phyloP scores from a whole-genome alignment of 176 grass and related monocot genomes.

The Carex littledalei region DNA sequence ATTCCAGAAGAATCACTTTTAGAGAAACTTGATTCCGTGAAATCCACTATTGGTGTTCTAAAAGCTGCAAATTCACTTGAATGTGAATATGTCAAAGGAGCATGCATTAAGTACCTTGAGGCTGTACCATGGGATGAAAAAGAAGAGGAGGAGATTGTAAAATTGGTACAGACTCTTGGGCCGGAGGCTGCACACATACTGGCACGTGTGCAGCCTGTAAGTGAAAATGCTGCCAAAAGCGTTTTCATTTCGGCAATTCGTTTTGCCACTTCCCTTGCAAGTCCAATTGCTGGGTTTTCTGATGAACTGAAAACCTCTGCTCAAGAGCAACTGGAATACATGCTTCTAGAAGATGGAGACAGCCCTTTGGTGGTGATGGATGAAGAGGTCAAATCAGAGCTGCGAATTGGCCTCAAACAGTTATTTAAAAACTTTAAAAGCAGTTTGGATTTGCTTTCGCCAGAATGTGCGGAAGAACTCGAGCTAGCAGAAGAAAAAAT shows the following conservation, averaged over 20 bases:
- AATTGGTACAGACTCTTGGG: constrained; percentile 45
- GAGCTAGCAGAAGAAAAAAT: constrained; percentile 57
- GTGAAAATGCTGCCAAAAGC: constrained; percentile 47
- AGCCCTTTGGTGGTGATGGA: constrained; percentile 64
- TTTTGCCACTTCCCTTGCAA: constrained; percentile 51
- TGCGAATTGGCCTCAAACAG: constrained; percentile 43
- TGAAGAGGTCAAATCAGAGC: constrained; percentile 66
- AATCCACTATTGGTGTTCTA: constrained; percentile 54
- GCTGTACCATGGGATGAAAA: constrained; percentile 78
- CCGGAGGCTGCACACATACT: constrained; percentile 43
- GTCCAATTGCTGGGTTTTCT: constrained; percentile 41
- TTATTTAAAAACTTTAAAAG: constrained; percentile 42
- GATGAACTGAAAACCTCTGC: constrained; percentile 88
- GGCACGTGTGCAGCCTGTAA: constrained; percentile 57
- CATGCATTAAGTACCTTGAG: constrained; percentile 76
- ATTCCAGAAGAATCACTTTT: constrained; percentile 46
- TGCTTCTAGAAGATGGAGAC: constrained; percentile 73
- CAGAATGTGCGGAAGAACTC: constrained; percentile 42
- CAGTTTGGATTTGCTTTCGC: constrained; percentile 38
- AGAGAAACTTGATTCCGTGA: constrained; percentile 81
- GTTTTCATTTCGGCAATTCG: constrained; percentile 75
- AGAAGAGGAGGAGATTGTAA: constrained; percentile 82
- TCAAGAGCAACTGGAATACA: constrained; percentile 96
- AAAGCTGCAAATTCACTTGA: constrained; percentile 51
- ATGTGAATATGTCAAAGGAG: constrained; percentile 42